Evolutionary conservation across 495 filamentous ascomycete genomes (phyloP), one percentile per base, ranked within the genome.

Genomic region (Penicillium herquei): DNA sequence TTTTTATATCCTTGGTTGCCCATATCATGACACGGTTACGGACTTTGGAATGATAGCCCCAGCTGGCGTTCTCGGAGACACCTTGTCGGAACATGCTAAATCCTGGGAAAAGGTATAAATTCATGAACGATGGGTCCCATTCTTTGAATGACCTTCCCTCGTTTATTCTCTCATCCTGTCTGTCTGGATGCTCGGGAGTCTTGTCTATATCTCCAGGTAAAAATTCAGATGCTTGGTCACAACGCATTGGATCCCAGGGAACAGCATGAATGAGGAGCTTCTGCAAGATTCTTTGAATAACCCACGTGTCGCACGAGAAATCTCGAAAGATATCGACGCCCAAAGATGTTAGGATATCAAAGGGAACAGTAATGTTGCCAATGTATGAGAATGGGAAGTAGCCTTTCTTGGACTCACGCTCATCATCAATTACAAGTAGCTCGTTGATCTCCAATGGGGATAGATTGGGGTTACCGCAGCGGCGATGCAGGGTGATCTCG

Each of bases 271-370:
- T 42, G 1, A 70, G 54, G 2, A 76, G 54, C 39, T 72, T 73
- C 7, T 61, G 54, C 14, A 73, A 34, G 8, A 72, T 54, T 7
- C 52, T 59, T 31, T 76, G 72, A 45, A 74, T 66, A 7, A 66
- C 58, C 73, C 72, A 75, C 0, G 71, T 75, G 49, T 76, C 73
- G 39, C 72, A 76, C 14, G 52, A 49, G 34, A 70, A 49, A 34
- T 75, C 65, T 1, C 64, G 56, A 59, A 72, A 73, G 21, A 76
- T 74, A 42, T 75, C 67, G 4, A 75, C 68, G 6, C 72, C 72
- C n/a, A 75, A 55, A 7, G 49, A 49, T 34, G 58, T 46, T 17
- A 75, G 55, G 18, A 74, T 74, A 39, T 71, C 63, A 30, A 71
- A 71, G 0, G 72, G 72, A 6, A 74, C 61, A 8, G 59, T 63